Base-by-base conservation (phyloP, 805 yeast genomes). In the Hanseniaspora taiwanica region DNA sequence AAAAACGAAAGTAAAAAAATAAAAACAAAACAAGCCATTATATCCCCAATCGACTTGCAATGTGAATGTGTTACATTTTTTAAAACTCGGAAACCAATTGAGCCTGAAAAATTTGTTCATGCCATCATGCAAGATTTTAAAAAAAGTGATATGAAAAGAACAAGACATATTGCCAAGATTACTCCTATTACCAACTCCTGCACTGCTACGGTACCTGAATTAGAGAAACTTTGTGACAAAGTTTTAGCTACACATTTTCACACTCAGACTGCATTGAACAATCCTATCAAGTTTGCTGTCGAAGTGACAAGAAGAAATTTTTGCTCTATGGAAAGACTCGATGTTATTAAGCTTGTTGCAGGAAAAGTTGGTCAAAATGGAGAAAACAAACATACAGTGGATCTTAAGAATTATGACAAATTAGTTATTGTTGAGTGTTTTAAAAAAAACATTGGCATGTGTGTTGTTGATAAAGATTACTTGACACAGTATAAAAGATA, bases 51-150 rank as follows among this genome's bases (percentile, higher is more conserved):
- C 35, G 78, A 74, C 5, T 57, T 84, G 27, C 79, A 76, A 16
- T 78, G 86, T 52, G 94, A 83, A 55, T 84, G 94, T 59, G 76
- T 91, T 34, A 72, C 86, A 1, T 91, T 89, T 55, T 73, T 86
- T 50, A 82, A 93, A 52, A 74, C 86, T 1, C 73, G 81, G 49
- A 71, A 64, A 47, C 95, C 96, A 1, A 68, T 87, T 6, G 76
- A 72, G 18, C 96, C 97, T 0, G 91, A 77, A 25, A 59, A 65
- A 3, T 71, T 91, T 40, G 89, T 83, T 8, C 64, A 66, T 27
- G 61, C 63, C 21, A 60, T 89, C 2, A 81, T 94, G 55, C 51
- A 68, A 29, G 84, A 81, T 33, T 66, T 79, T 6, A 65, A 65
- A 24, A 50, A 51, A 34, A 44, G 42, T 40, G 46, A 45, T 16